Percentiles rank a stretch among this genome's conserved stretches.
Conservation (phyloP, 345 rosid species). For the Rhizophora apiculata region DNA sequence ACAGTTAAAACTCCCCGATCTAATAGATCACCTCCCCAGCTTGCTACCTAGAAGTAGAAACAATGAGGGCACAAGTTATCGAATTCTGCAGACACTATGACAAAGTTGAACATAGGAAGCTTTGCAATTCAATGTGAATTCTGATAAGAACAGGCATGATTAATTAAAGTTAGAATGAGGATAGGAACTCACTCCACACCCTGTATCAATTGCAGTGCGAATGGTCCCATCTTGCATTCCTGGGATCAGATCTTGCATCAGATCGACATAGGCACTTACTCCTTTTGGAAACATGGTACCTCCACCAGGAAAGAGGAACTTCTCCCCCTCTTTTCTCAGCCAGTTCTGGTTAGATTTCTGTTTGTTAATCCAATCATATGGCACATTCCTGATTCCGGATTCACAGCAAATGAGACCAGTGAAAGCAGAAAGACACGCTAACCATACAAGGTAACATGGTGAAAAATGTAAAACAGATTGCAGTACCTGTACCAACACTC, state of each 20-base stretch:
- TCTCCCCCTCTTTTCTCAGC: slow-evolving; percentile 89
- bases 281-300: slow-evolving; percentile 98
- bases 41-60: slow-evolving; percentile 66
- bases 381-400: slow-evolving; percentile 75
- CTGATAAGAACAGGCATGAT: background rate
- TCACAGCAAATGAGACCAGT: slow-evolving; percentile 2
- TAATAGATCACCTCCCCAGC: slow-evolving; percentile 98
- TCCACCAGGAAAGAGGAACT: slow-evolving; percentile 92
- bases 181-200: slow-evolving; percentile 77
- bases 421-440: background rate
- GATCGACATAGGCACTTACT: slow-evolving; percentile 89
- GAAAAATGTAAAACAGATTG: slow-evolving; percentile 8
- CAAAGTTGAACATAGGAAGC: no score
- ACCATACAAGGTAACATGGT: slow-evolving; percentile 2
- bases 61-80: background rate
- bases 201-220: slow-evolving; percentile 94
- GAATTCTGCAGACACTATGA: background rate
- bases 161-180: background rate
- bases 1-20: slow-evolving; percentile 86
- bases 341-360: slow-evolving; percentile 96
- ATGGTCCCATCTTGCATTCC: slow-evolving; percentile 89
- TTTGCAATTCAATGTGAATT: background rate
- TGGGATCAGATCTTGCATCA: slow-evolving; percentile 92
- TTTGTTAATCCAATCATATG: slow-evolving; percentile 96
- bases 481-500: slow-evolving; percentile 96